phyloP scores from a whole-genome alignment of 2,329 filamentous ascomycete species.

The Xylariales sp. region DNA sequence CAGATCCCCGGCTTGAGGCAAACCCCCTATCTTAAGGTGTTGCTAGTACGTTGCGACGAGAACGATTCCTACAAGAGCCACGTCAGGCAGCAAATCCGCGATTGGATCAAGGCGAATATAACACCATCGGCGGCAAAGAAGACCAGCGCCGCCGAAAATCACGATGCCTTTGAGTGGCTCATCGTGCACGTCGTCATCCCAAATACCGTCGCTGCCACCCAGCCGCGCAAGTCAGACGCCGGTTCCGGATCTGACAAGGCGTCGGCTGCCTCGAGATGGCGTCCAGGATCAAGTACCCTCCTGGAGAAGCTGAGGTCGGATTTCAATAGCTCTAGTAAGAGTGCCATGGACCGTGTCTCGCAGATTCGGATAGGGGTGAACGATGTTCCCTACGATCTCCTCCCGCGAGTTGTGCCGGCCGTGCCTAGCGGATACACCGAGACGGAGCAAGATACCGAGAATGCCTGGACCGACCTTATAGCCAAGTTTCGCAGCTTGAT shows the following conservation, averaged over 20 bases:
- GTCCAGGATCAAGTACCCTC: conserved; percentile 81
- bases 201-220: conserved; percentile 82
- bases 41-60: conserved; percentile 92
- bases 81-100: conserved; percentile 80
- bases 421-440: conserved; percentile 75
- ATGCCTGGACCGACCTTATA: conserved; percentile 86
- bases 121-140: conserved; percentile 69
- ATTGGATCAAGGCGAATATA: conserved; percentile 88
- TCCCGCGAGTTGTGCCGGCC: conserved; percentile 71
- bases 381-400: conserved; percentile 72
- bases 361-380: conserved; percentile 85
- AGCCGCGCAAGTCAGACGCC: conserved; percentile 72
- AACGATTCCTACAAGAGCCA: conserved; percentile 91
- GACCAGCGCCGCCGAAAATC: conserved; percentile 82
- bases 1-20: conserved; percentile 94
- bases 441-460: conserved; percentile 79
- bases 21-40: conserved; percentile 93
- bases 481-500: conserved; percentile 89
- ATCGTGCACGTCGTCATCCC: conserved; percentile 93
- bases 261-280: conserved; percentile 75
- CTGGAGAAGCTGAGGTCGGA: conserved; percentile 91
- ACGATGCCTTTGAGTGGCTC: conserved; percentile 96
- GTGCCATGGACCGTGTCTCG: conserved; percentile 78
- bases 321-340: conserved; percentile 81
- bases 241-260: conserved; percentile 69